These are phyloP conservation scores for Rauvolfia tetraphylla DNA, from an alignment of 257 asterid genomes.

Conservation along the genomic window DNA sequence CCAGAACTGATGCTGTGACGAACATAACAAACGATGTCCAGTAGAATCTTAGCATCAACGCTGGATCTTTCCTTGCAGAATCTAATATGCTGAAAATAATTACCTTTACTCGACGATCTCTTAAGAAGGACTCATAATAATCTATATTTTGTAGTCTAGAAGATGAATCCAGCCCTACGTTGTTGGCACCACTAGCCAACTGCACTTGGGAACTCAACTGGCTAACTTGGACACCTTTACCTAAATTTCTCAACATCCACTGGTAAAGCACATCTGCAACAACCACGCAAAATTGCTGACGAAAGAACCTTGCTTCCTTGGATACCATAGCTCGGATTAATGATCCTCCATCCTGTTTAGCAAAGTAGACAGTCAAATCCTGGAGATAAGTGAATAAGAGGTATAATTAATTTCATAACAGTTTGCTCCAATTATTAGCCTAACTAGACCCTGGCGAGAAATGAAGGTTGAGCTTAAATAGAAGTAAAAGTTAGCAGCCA, in stretches of 20 bases:
- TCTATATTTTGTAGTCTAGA: slow-evolving; percentile 9
- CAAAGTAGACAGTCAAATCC: slow-evolving; percentile 14
- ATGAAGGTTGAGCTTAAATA: not conserved
- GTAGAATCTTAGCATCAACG: slow-evolving; percentile 54
- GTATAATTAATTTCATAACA: not conserved
- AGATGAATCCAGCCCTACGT: slow-evolving; percentile 30
- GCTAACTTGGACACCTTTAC: slow-evolving; percentile 23
- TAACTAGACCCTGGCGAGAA: not conserved
- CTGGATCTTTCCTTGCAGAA: slow-evolving; percentile 63
- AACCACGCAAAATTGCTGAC: slow-evolving; percentile 54
- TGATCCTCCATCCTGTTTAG: slow-evolving; percentile 77
- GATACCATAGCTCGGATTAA: slow-evolving; percentile 59
- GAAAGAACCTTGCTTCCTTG: slow-evolving; percentile 56
- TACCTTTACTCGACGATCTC: slow-evolving; percentile 81
- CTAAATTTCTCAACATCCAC: slow-evolving; percentile 51
- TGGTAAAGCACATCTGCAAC: slow-evolving; percentile 56
- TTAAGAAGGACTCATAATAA: slow-evolving; percentile 41
- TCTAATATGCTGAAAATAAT: slow-evolving; percentile 54
- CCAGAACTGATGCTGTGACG: slow-evolving; percentile 58
- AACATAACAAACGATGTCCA: slow-evolving; percentile 55
- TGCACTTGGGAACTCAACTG: slow-evolving; percentile 29
- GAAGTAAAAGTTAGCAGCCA: not conserved
- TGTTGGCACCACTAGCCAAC: slow-evolving; percentile 20
- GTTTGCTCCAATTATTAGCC: not conserved
- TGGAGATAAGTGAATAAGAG: not conserved